Conservation (phyloP, 2,329 filamentous ascomycete species). For the Penicillium brasilianum region DNA sequence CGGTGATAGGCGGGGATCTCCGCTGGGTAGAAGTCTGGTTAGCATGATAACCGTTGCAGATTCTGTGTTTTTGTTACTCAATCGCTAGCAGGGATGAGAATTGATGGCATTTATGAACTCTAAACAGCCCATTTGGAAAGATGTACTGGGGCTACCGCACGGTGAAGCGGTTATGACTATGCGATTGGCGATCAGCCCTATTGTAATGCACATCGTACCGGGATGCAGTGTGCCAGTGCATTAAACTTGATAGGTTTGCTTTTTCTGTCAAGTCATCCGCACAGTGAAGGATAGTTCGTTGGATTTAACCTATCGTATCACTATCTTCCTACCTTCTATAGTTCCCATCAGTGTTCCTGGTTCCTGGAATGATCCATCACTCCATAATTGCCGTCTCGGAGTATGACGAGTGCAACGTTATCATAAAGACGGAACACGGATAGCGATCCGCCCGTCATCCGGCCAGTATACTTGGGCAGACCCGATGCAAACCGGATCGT, state of each 20-base stretch:
- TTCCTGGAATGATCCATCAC: not conserved
- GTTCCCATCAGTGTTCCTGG: not conserved
- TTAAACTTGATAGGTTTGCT: not conserved
- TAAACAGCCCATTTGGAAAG: not conserved
- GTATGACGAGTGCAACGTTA: not conserved
- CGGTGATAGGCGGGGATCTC: conserved; percentile 9
- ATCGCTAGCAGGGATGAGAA: not conserved
- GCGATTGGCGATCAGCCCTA: not conserved
- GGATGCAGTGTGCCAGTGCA: not conserved
- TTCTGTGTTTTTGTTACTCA: conserved; percentile 5
- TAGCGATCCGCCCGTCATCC: conserved; percentile 27
- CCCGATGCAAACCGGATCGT: conserved; percentile 26
- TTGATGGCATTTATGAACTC: not conserved
- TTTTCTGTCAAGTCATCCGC: conserved; percentile 1
- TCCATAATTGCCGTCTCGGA: too few species aligned
- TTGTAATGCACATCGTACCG: not conserved
- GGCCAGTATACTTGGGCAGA: conserved; percentile 28
- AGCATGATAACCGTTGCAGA: not conserved
- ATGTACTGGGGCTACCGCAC: not conserved
- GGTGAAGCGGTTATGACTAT: not conserved
- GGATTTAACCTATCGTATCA: not conserved
- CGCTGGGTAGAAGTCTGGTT: not conserved
- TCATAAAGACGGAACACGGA: conserved; percentile 22
- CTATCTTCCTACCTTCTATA: not conserved
- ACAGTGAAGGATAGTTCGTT: not conserved